Percentiles rank a stretch among this genome's conserved stretches.
phyloP scores from a whole-genome alignment of 2,329 filamentous ascomycete species.

The Colletotrichum sp. region DNA sequence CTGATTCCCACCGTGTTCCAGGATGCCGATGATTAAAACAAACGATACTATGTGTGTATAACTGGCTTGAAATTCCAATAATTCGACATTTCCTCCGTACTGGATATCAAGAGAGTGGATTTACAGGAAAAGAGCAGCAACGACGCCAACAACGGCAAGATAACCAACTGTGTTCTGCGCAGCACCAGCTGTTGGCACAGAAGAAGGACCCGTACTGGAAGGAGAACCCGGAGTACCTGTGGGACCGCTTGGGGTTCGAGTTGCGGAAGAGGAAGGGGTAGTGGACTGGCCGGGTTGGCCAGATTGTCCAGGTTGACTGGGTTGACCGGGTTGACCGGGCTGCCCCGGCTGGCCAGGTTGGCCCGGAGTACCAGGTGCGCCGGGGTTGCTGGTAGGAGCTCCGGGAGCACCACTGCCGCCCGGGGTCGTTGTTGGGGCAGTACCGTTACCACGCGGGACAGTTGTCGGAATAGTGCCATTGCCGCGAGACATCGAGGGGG shows the following conservation, averaged over 20 bases:
- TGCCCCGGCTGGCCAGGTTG: slow-evolving; percentile 7
- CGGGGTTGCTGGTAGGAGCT: not conserved
- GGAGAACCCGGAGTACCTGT: slow-evolving; percentile 10
- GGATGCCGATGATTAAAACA: not conserved
- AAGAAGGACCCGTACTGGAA: slow-evolving; percentile 14
- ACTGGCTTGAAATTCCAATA: not conserved
- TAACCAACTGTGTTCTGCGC: slow-evolving; percentile 35
- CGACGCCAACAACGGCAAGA: slow-evolving; percentile 40
- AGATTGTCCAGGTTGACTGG: not conserved
- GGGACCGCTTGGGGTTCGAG: not conserved
- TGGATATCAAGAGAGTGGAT: not conserved
- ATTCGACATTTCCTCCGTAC: not conserved
- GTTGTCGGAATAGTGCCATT: not conserved
- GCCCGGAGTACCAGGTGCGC: not conserved
- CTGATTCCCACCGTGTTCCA: not conserved
- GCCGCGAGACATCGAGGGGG: not conserved
- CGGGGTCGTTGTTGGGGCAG: not conserved
- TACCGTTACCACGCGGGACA: not conserved
- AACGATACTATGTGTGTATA: not conserved
- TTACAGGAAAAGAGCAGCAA: slow-evolving; percentile 48
- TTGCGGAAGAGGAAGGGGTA: not conserved
- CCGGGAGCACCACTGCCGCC: not conserved
- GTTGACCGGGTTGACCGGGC: not conserved
- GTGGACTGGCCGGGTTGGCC: not conserved
- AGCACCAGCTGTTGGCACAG: slow-evolving; percentile 30